phyloP scores from a whole-genome alignment of 768 basidiomycete genomes.

The Psilocybe subaeruginosa region DNA sequence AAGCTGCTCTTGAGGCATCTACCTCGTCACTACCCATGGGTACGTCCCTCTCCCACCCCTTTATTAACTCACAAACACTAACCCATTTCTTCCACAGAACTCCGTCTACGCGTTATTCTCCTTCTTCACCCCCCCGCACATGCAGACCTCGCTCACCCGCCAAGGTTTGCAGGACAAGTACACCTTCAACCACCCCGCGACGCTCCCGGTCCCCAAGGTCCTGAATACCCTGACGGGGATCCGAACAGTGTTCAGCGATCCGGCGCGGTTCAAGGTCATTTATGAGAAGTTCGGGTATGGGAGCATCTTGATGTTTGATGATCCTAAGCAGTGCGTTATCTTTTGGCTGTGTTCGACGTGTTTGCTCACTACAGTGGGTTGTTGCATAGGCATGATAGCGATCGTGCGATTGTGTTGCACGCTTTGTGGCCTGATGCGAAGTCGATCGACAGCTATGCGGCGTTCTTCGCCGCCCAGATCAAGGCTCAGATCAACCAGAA shows the following conservation, averaged over 20 bases:
- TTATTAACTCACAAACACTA: background rate
- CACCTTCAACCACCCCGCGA: conserved; percentile 1
- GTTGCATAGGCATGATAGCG: conserved; percentile 31
- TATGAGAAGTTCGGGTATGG: conserved; percentile 44
- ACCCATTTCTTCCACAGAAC: background rate
- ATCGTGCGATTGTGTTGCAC: conserved; percentile 31
- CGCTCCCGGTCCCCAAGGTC: background rate
- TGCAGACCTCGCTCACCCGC: conserved; percentile 3
- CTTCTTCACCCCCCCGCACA: conserved; percentile 14
- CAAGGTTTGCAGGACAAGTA: conserved; percentile 9
- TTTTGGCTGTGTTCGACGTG: too few relatives aligned
- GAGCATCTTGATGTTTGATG: conserved; percentile 42
- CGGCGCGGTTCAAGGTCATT: conserved; percentile 35
- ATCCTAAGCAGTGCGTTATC: conserved; percentile 27
- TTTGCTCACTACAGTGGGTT: too few relatives aligned
- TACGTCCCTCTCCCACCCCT: background rate
- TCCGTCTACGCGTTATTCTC: conserved; percentile 9
- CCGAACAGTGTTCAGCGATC: conserved; percentile 29
- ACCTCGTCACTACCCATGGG: conserved; percentile 9
- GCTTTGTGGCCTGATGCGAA: conserved; percentile 39
- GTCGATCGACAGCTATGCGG: conserved; percentile 28
- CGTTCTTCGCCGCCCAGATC: conserved; percentile 33
- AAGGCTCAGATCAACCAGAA: conserved; percentile 32
- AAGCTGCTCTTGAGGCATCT: conserved; percentile 8
- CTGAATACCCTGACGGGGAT: conserved; percentile 27